Base-by-base conservation (phyloP, 371 early-diverging fungal species). In the Mucor velutinosus region DNA sequence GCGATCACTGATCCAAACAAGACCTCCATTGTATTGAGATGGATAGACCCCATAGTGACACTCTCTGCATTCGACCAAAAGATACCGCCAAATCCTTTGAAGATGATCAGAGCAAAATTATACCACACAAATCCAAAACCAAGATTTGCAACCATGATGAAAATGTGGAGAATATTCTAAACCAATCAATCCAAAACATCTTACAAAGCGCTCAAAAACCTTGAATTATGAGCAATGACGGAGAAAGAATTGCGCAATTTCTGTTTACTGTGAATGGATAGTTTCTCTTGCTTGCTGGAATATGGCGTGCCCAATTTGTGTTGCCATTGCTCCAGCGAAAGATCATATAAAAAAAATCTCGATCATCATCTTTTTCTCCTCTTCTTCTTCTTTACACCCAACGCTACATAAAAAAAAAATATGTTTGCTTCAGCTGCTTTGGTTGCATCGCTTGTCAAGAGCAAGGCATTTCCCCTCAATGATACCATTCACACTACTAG, bases 201-300 rank as follows among this genome's bases (percentile, higher is more conserved):
- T 51, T 8, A 12, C 21, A 47, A 47, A 43, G 19, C 49, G 23
- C 47, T 23, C 10, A 8, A 49, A 12, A 23, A 23, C 23, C 51
- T 21, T 23, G 51, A 51, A 51, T 45, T 51, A 73, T 73, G 62
- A 66, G 73, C 64, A 56, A 61, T 53, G 73, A 58, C 73, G 69
- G 73, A 60, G 69, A 69, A 69, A 62, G 66, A 75, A 75, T 75
- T 69, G 76, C 76, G 76, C 76, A 75, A 75, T 75, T 69, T 75
- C 32, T 56, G 43, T 47, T 33, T 39, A 19, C 51, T 55, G 62
- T 75, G 66, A 75, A 72, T 75, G 74, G 74, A 37, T 65, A 58
- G 60, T 63, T 63, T 60, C 32, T 37, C 41, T 63, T 63, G 56
- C 32, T 37, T 33, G 30, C 27, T 63, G 29, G 39, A 14, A 14